Conservation (phyloP, 2,329 filamentous ascomycete genomes). For the Colletotrichum tropicale region DNA sequence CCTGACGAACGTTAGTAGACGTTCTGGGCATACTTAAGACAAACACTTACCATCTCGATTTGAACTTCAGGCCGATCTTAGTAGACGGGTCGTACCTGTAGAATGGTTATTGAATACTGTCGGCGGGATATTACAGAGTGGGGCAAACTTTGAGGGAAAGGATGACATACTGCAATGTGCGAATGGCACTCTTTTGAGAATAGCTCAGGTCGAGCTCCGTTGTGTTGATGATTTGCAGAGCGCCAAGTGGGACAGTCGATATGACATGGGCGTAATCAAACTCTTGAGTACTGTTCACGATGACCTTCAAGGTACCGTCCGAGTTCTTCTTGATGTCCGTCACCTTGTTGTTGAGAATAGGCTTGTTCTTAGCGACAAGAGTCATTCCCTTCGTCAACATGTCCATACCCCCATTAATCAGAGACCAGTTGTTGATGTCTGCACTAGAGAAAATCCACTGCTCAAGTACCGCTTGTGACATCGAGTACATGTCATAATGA, state of each 20-base stretch:
- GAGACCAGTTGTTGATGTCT: conserved; percentile 28
- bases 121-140: neutral
- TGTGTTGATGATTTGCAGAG: conserved; percentile 28
- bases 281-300: conserved; percentile 23
- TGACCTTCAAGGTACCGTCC: conserved; percentile 22
- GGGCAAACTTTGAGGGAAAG: neutral
- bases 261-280: conserved; percentile 25
- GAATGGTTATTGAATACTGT: neutral
- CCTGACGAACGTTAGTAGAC: neutral
- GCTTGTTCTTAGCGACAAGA: conserved; percentile 24
- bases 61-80: conserved; percentile 34
- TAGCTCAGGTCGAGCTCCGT: conserved; percentile 29
- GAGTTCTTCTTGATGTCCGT: conserved; percentile 23
- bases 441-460: conserved; percentile 28
- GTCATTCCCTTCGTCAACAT: conserved; percentile 31
- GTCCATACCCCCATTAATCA: conserved; percentile 34
- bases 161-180: conserved; percentile 25
- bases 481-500: conserved; percentile 26
- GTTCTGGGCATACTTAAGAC: neutral
- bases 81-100: conserved; percentile 28
- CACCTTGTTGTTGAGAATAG: conserved; percentile 22
- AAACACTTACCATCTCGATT: conserved; percentile 27
- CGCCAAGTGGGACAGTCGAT: conserved; percentile 27
- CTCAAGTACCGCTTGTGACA: conserved; percentile 25
- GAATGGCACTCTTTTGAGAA: conserved; percentile 32